These are phyloP conservation scores for Nidula microcarpa DNA, from an alignment of 768 basidiomycete species.

Conservation along the genomic window DNA sequence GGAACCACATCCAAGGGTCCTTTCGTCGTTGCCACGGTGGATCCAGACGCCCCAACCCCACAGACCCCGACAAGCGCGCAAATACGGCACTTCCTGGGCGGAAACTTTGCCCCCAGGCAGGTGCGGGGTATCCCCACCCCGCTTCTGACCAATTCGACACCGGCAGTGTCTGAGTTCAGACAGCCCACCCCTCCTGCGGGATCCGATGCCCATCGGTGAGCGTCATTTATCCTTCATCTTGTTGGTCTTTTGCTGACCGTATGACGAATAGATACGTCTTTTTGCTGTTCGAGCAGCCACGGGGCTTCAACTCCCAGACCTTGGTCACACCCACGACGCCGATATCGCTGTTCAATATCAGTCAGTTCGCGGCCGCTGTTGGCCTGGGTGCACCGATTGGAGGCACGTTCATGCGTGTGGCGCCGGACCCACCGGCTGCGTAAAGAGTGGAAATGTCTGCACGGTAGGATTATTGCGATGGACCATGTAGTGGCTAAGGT, in stretches of 20 bases:
- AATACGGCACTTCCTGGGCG: slow-evolving; percentile 43
- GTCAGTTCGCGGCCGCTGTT: slow-evolving; percentile 31
- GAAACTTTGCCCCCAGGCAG: slow-evolving; percentile 23
- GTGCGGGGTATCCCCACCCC: neutral
- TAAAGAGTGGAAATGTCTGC: neutral
- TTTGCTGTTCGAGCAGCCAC: slow-evolving; percentile 38
- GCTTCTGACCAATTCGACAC: slow-evolving; percentile 34
- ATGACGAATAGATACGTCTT: slow-evolving; percentile 33
- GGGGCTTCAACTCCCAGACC: slow-evolving; percentile 30
- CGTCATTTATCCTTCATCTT: neutral
- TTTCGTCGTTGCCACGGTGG: slow-evolving; percentile 39
- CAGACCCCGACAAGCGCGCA: slow-evolving; percentile 33
- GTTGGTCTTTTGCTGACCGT: neutral
- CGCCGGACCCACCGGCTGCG: slow-evolving; percentile 16
- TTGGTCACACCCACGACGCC: slow-evolving; percentile 28
- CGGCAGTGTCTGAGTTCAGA: slow-evolving; percentile 33
- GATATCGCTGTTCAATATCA: slow-evolving; percentile 34
- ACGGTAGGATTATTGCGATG: neutral
- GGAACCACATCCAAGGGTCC: slow-evolving; percentile 25
- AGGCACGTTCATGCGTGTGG: slow-evolving; percentile 44
- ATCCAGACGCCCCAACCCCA: slow-evolving; percentile 46
- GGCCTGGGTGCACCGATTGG: slow-evolving; percentile 38
- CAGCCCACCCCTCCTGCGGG: slow-evolving; percentile 43
- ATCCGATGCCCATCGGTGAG: slow-evolving; percentile 39
- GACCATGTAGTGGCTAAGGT: no score